phyloP scores from a whole-genome alignment of 1,139 yeast species.

The Suhomyces chickasaworum region DNA sequence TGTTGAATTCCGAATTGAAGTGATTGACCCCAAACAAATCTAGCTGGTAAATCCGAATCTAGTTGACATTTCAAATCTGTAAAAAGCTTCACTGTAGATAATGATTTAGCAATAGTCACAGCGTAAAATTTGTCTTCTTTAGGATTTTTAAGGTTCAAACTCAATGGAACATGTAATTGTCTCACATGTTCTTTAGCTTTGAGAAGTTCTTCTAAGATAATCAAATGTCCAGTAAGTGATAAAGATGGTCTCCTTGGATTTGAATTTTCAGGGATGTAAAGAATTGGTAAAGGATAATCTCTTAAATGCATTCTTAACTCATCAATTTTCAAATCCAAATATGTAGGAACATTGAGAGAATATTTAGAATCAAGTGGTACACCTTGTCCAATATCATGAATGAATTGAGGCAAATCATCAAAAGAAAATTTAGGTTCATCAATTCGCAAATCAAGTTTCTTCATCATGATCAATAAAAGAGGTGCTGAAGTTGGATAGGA shows the following conservation, averaged over 20 bases:
- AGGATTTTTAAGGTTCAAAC: conserved; percentile 35
- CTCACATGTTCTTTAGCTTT: conserved; percentile 52
- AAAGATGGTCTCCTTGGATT: conserved; percentile 26
- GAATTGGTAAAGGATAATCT: conserved; percentile 68
- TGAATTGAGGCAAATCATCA: conserved; percentile 56
- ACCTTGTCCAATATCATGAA: conserved; percentile 78
- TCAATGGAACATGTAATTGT: conserved; percentile 62
- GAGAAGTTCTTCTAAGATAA: conserved; percentile 50
- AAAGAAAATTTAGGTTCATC: conserved; percentile 58
- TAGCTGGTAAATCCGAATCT: conserved; percentile 59
- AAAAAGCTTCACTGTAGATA: conserved; percentile 73
- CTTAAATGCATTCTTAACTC: conserved; percentile 59
- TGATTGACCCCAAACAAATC: conserved; percentile 85
- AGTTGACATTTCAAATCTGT: conserved; percentile 61
- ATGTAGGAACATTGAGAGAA: conserved; percentile 68
- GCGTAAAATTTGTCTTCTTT: conserved; percentile 50
- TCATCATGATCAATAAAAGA: conserved; percentile 58
- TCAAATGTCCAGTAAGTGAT: conserved; percentile 48
- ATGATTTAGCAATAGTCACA: conserved; percentile 70
- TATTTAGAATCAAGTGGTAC: conserved; percentile 70
- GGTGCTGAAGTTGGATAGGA: conserved; percentile 66
- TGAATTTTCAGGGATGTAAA: conserved; percentile 37
- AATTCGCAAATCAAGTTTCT: conserved; percentile 56
- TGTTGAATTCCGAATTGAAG: conserved; percentile 85
- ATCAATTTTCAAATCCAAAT: conserved; percentile 47